Conservation (phyloP, 768 basidiomycete species). For the Leccinum imitatum region DNA sequence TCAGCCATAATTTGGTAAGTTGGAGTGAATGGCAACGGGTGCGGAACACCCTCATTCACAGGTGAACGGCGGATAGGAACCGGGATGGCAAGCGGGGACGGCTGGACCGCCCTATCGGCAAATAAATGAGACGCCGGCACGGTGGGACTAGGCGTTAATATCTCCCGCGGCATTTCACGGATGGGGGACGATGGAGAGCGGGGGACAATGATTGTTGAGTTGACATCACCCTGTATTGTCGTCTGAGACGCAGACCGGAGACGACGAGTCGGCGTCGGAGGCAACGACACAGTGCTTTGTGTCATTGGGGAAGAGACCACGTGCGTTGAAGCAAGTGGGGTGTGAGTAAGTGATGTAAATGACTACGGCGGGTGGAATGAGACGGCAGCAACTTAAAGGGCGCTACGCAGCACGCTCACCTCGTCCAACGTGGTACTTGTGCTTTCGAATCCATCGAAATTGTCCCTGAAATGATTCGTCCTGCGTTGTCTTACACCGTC, state of each 20-base stretch:
- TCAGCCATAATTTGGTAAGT: slow-evolving; percentile 19
- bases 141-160: neutral
- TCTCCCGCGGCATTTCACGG: slow-evolving; percentile 6
- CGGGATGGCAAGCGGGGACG: slow-evolving; percentile 16
- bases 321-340: slow-evolving; percentile 49
- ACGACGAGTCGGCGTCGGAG: slow-evolving; percentile 15
- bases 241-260: slow-evolving; percentile 19
- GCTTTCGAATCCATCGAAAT: slow-evolving; percentile 20
- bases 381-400: neutral
- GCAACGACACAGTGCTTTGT: slow-evolving; percentile 14
- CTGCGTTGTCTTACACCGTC: slow-evolving; percentile 12
- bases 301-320: slow-evolving; percentile 35
- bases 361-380: slow-evolving; percentile 35
- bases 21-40: slow-evolving; percentile 18
- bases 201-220: neutral
- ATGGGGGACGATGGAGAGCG: neutral
- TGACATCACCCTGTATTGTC: slow-evolving; percentile 6
- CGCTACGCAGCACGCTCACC: slow-evolving; percentile 33
- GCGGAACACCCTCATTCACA: neutral
- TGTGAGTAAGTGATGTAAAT: slow-evolving; percentile 44
- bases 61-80: neutral
- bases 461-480: slow-evolving; percentile 2
- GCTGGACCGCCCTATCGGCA: neutral
- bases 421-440: slow-evolving; percentile 44
- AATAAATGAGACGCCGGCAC: neutral